Percentiles rank a stretch among this genome's conserved stretches.
These are phyloP conservation scores for Fusarium floridanum DNA, from an alignment of 2,329 filamentous ascomycete genomes.

Conservation along the genomic window DNA sequence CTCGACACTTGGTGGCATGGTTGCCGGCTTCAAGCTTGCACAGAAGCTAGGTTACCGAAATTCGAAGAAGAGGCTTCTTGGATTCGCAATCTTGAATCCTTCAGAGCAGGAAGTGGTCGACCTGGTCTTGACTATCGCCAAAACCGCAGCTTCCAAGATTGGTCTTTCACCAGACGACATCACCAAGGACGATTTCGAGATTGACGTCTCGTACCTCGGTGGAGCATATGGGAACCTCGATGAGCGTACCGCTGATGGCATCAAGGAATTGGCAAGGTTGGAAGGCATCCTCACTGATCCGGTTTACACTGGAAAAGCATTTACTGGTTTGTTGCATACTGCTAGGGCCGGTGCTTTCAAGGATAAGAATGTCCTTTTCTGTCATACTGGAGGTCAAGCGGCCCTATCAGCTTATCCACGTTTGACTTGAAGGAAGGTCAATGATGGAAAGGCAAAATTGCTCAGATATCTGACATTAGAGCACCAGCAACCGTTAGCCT, in stretches of 20 bases:
- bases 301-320: constrained; percentile 29
- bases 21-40: constrained; percentile 27
- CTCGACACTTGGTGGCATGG: constrained; percentile 25
- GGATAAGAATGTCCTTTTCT: constrained; percentile 20
- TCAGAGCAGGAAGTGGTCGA: constrained; percentile 1
- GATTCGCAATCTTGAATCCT: constrained; percentile 15
- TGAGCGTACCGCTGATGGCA: not conserved
- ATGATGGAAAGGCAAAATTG: not conserved
- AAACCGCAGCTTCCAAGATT: constrained; percentile 23
- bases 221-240: constrained; percentile 27
- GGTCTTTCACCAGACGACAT: constrained; percentile 14
- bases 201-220: constrained; percentile 18
- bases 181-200: constrained; percentile 22
- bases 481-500: not conserved
- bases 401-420: constrained; percentile 21
- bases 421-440: not conserved
- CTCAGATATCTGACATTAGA: not conserved
- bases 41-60: constrained; percentile 7
- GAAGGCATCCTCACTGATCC: constrained; percentile 33
- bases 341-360: not conserved
- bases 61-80: constrained; percentile 17
- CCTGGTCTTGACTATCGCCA: constrained; percentile 25
- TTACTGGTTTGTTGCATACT: constrained; percentile 19
- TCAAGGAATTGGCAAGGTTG: constrained; percentile 24
- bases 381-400: constrained; percentile 29